Evolutionary conservation across 805 yeast species (phyloP).

Genomic region (Saccharomycodes ludwigii): DNA sequence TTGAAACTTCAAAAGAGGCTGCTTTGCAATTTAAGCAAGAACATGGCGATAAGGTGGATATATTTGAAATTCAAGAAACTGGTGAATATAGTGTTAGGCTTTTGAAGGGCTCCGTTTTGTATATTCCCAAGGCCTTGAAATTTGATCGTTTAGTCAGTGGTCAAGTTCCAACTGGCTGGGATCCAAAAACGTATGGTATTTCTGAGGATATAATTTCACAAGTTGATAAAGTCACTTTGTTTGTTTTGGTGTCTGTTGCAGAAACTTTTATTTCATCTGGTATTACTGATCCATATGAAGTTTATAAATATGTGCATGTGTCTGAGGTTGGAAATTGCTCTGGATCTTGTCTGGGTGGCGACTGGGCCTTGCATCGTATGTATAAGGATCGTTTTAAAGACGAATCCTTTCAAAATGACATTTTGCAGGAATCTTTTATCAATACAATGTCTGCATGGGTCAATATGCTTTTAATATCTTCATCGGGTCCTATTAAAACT

Average conservation of each 20-base stretch:
- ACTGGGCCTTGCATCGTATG: conserved; percentile 75
- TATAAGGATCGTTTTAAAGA: conserved; percentile 70
- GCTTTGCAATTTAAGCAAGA: conserved; percentile 72
- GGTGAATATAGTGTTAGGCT: conserved; percentile 71
- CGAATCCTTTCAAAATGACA: conserved; percentile 75
- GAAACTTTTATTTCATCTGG: conserved; percentile 78
- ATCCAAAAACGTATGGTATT: conserved; percentile 71
- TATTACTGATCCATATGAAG: conserved; percentile 83
- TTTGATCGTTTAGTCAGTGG: conserved; percentile 20
- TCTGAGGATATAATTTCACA: conserved; percentile 68
- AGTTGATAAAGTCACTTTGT: conserved; percentile 79
- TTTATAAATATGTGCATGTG: conserved; percentile 82
- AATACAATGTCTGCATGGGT: conserved; percentile 93
- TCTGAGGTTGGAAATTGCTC: conserved; percentile 88
- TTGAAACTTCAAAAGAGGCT: conserved; percentile 68
- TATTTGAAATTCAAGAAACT: conserved; percentile 36
- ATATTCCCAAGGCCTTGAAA: conserved; percentile 48
- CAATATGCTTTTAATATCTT: conserved; percentile 73
- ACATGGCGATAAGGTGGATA: conserved; percentile 71
- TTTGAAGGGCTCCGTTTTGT: conserved; percentile 67
- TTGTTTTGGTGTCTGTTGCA: conserved; percentile 68
- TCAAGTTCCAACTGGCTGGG: conserved; percentile 87
- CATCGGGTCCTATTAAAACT: conserved; percentile 86
- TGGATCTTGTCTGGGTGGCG: conserved; percentile 94
- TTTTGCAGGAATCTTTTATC: conserved; percentile 80